A percentile compares a stretch with the other conserved stretches of the same genome.
These are phyloP conservation scores for Ascocoryne sarcoides DNA, from an alignment of 2,329 filamentous ascomycete genomes.

Conservation along the genomic window DNA sequence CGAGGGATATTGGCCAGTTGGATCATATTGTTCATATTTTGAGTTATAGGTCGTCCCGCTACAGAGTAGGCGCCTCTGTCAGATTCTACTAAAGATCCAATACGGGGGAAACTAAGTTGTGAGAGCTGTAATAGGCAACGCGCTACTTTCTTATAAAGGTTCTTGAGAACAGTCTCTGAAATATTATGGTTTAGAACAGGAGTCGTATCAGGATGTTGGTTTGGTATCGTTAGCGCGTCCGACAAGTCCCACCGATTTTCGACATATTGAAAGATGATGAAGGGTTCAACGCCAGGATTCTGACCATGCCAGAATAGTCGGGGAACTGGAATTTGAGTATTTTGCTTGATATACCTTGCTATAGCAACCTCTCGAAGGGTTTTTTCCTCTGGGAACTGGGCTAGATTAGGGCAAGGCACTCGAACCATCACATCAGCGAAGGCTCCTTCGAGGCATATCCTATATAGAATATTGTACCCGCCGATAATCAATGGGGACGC, in stretches of 20 bases:
- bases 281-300: slow-evolving; percentile 12
- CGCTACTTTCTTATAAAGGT: slow-evolving; percentile 12
- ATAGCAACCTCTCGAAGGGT: slow-evolving; percentile 10
- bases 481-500: slow-evolving; percentile 14
- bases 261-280: slow-evolving; percentile 6
- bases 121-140: slow-evolving; percentile 13
- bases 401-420: slow-evolving; percentile 8
- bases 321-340: slow-evolving; percentile 12
- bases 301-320: slow-evolving; percentile 6
- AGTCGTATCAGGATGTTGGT: slow-evolving; percentile 15
- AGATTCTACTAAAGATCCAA: slow-evolving; percentile 12
- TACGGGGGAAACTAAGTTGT: slow-evolving; percentile 11
- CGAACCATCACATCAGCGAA: slow-evolving; percentile 6
- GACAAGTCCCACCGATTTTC: slow-evolving; percentile 14
- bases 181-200: slow-evolving; percentile 24
- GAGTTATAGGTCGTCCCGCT: slow-evolving; percentile 12
- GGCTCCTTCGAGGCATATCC: slow-evolving; percentile 13
- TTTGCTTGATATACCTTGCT: slow-evolving; percentile 8
- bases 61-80: slow-evolving; percentile 5
- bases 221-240: slow-evolving; percentile 15
- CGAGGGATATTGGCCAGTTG: slow-evolving; percentile 12
- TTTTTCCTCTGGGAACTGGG: slow-evolving; percentile 13
- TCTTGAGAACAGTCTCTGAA: slow-evolving; percentile 6
- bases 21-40: slow-evolving; percentile 17
- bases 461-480: slow-evolving; percentile 17